A percentile compares a stretch with the other conserved stretches of the same genome.
These are phyloP conservation scores for Ulota crispa DNA, from an alignment of 225 moss, liverwort and hornwort species.

Conservation along the genomic window DNA sequence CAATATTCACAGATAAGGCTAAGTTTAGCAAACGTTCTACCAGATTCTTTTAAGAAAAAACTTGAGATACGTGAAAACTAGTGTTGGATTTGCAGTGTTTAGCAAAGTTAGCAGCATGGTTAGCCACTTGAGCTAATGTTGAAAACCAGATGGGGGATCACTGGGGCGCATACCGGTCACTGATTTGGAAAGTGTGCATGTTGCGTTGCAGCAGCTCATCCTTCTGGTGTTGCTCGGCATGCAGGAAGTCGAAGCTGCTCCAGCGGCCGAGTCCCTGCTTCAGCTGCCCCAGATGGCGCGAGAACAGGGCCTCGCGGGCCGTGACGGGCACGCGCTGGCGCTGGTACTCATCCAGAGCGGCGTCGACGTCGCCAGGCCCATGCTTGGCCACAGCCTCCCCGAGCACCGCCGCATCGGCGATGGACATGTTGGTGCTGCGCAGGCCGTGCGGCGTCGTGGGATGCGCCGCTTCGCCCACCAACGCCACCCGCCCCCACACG, in stretches of 20 bases:
- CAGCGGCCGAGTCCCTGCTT: slow-evolving; percentile 60
- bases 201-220: slow-evolving; percentile 50
- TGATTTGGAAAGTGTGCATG: slow-evolving; percentile 30
- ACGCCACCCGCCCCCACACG: slow-evolving; percentile 64
- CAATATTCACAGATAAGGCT: too few relatives aligned
- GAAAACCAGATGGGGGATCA: too few relatives aligned
- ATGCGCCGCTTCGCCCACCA: slow-evolving; percentile 94
- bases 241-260: slow-evolving; percentile 34
- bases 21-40: too few relatives aligned
- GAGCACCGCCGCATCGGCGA: slow-evolving; percentile 56
- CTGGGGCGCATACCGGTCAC: too few relatives aligned
- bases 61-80: too few relatives aligned
- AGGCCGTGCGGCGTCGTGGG: slow-evolving; percentile 73
- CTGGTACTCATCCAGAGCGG: slow-evolving; percentile 67
- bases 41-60: too few relatives aligned
- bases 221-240: slow-evolving; percentile 37
- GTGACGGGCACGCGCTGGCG: slow-evolving; percentile 37
- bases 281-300: slow-evolving; percentile 53
- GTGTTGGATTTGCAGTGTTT: too few relatives aligned
- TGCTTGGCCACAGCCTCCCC: slow-evolving; percentile 55
- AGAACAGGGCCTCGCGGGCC: slow-evolving; percentile 70
- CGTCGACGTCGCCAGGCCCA: slow-evolving; percentile 21
- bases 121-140: too few relatives aligned
- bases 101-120: too few relatives aligned
- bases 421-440: slow-evolving; percentile 86